These are phyloP conservation scores for Citrus cavaleriei DNA, from an alignment of 345 rosid species.

Conservation along the genomic window DNA sequence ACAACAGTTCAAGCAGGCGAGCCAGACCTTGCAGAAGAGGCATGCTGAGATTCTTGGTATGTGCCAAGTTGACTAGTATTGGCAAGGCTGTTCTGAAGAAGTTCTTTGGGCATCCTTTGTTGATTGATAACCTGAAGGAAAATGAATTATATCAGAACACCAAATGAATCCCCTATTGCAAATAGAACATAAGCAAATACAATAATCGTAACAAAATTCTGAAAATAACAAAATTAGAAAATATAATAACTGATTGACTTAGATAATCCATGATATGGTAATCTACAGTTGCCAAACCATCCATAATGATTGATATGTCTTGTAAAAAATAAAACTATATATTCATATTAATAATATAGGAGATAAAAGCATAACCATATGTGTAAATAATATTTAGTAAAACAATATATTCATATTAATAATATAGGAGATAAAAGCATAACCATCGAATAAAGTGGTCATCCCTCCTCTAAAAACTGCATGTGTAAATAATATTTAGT, in stretches of 20 bases:
- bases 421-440: no score
- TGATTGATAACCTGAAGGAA: constrained; percentile 80
- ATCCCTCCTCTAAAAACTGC: no score
- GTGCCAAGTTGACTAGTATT: constrained; percentile 90
- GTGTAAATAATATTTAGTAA: no score
- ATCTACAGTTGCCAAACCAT: not conserved
- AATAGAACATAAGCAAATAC: not conserved
- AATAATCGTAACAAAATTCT: not conserved
- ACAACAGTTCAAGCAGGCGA: constrained; percentile 92
- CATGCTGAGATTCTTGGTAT: constrained; percentile 98
- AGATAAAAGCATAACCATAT: not conserved
- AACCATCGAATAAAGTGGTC: no score
- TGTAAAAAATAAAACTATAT: not conserved
- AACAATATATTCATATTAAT: no score
- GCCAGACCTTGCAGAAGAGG: constrained; percentile 98
- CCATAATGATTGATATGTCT: not conserved
- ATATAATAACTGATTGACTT: not conserved
- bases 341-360: not conserved
- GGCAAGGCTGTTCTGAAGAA: constrained; percentile 99
- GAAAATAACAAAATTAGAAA: not conserved
- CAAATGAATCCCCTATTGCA: constrained; percentile 4
- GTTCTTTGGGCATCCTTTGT: constrained; percentile 98
- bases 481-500: no score
- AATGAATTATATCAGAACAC: constrained; percentile 7
- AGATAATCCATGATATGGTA: not conserved